These are phyloP conservation scores for Pseudocercospora ulei DNA, from an alignment of 2,329 filamentous ascomycete species.

Conservation along the genomic window DNA sequence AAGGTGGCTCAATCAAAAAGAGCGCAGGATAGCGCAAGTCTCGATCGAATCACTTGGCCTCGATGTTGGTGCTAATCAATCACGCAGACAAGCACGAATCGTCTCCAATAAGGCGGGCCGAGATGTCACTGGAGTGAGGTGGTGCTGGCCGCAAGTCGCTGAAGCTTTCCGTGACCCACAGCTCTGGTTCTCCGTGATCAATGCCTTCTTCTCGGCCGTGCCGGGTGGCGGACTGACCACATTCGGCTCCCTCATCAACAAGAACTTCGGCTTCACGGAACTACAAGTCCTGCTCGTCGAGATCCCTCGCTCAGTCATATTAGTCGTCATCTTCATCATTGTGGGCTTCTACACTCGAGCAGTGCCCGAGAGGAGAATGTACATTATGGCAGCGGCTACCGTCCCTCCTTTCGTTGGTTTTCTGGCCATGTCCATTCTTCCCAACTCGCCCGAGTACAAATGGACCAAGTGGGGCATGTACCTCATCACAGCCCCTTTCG, in stretches of 20 bases:
- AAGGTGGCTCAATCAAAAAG: constrained; percentile 25
- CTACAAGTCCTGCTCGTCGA: constrained; percentile 34
- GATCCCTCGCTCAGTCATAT: constrained; percentile 28
- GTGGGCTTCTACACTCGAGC: constrained; percentile 32
- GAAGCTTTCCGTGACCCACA: constrained; percentile 29
- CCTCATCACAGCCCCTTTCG: constrained; percentile 32
- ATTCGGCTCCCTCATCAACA: constrained; percentile 26
- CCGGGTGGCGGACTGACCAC: constrained; percentile 28
- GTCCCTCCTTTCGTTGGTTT: constrained; percentile 34
- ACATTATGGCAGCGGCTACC: constrained; percentile 31
- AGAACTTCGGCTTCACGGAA: constrained; percentile 28
- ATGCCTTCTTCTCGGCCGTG: constrained; percentile 27
- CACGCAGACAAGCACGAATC: constrained; percentile 25
- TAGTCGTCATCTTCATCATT: constrained; percentile 30
- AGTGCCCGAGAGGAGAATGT: constrained; percentile 30
- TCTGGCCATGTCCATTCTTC: constrained; percentile 33
- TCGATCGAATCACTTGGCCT: too few relatives aligned
- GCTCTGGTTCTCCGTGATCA: constrained; percentile 28
- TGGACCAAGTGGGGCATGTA: constrained; percentile 36
- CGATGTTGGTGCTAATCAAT: too few relatives aligned
- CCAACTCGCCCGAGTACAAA: constrained; percentile 29
- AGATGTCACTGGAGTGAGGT: constrained; percentile 29
- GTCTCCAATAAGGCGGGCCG: constrained; percentile 29
- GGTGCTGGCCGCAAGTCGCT: constrained; percentile 27
- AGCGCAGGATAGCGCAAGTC: constrained; percentile 27